These are phyloP conservation scores for Xylaria acuta DNA, from an alignment of 495 filamentous ascomycete species.

Conservation along the genomic window DNA sequence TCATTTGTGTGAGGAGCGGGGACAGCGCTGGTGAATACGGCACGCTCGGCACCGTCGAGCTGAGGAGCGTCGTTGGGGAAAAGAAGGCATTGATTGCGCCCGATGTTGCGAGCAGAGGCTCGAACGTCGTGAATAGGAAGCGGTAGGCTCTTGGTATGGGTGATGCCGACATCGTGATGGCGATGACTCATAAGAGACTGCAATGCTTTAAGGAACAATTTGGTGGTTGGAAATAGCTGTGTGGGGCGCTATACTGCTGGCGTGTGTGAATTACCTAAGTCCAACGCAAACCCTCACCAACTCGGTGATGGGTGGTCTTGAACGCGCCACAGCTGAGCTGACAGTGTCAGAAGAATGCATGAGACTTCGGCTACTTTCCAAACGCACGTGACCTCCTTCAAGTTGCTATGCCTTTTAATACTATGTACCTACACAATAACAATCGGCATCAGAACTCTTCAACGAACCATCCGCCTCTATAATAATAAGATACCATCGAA, in stretches of 20 bases:
- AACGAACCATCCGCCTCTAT: not conserved
- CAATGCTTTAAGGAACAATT: not conserved
- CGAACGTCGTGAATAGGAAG: conserved; percentile 18
- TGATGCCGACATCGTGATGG: conserved; percentile 17
- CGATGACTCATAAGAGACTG: not conserved
- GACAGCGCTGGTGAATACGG: conserved; percentile 16
- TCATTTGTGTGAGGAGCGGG: conserved; percentile 23
- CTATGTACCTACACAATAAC: not conserved
- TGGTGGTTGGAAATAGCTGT: not conserved
- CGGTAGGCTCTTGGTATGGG: conserved; percentile 23
- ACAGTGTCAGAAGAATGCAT: not conserved
- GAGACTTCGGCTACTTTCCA: not conserved
- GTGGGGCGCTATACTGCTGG: not conserved
- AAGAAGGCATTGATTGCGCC: conserved; percentile 25
- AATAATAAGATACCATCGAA: not conserved
- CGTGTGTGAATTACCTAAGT: not conserved
- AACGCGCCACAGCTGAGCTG: conserved; percentile 6
- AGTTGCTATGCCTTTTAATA: not conserved
- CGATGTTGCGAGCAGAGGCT: conserved; percentile 18
- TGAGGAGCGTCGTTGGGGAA: conserved; percentile 10
- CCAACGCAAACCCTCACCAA: not conserved
- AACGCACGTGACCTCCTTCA: not conserved
- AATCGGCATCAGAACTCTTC: not conserved
- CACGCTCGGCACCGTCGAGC: conserved; percentile 20
- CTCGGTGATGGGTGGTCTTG: not conserved